Conservation (phyloP, 2,329 filamentous ascomycete species). For the Apiospora kogelbergensis region DNA sequence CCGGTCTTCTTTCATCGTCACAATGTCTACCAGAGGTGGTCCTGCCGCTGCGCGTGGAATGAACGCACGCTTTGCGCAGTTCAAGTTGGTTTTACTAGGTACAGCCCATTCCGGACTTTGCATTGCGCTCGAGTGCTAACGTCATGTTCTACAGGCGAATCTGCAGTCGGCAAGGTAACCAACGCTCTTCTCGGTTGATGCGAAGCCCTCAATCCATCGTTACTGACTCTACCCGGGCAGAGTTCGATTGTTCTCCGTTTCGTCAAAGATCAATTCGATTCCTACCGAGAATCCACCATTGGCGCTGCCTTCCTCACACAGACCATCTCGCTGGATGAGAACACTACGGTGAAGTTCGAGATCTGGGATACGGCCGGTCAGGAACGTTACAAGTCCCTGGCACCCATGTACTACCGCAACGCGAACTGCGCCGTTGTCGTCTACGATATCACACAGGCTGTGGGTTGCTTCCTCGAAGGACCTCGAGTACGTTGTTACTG, state of each 20-base stretch:
- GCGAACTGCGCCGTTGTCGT: slow-evolving; percentile 99
- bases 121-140: slow-evolving; percentile 9
- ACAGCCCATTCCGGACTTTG: slow-evolving; percentile 25
- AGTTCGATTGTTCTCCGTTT: slow-evolving; percentile 97
- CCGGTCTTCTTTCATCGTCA: slow-evolving; percentile 25
- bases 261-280: slow-evolving; percentile 99
- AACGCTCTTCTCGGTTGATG: slow-evolving; percentile 18
- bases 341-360: slow-evolving; percentile 98
- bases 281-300: slow-evolving; percentile 95
- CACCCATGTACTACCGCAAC: slow-evolving; percentile 99
- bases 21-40: slow-evolving; percentile 82
- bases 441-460: slow-evolving; percentile 98
- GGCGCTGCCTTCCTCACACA: slow-evolving; percentile 98
- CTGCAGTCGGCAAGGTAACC: slow-evolving; percentile 94
- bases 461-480: slow-evolving; percentile 50
- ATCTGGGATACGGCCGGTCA: slow-evolving; percentile 99
- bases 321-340: slow-evolving; percentile 97
- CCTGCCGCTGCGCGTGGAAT: slow-evolving; percentile 59
- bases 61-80: slow-evolving; percentile 93
- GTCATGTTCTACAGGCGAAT: slow-evolving; percentile 72
- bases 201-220: slow-evolving; percentile 9
- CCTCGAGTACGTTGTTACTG: slow-evolving; percentile 9
- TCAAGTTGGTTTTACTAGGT: slow-evolving; percentile 98
- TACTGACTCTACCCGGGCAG: slow-evolving; percentile 43
- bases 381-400: slow-evolving; percentile 97